Base-by-base conservation (phyloP, 805 yeast species). In the Ogataea neopini region DNA sequence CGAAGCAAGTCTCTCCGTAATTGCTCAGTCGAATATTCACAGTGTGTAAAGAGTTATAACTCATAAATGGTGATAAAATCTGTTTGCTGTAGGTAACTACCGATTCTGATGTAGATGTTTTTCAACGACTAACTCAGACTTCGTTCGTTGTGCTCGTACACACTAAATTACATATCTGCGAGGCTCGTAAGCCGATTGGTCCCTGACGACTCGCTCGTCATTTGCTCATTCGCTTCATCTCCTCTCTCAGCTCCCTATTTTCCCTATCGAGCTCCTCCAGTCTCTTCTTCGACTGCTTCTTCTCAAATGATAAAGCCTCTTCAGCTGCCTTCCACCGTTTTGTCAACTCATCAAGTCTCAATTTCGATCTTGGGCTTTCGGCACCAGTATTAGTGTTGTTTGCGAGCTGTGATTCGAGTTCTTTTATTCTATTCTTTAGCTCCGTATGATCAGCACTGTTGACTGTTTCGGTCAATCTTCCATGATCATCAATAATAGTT, bases 291-390 rank as follows among this genome's bases (percentile, higher is more conserved):
- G 86, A 79, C 30, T 83, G 83, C 30, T 73, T 73, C 44, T 74
- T 72, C 54, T 86, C 91, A 46, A 81, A 71, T 17, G 77, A 77
- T 25, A 90, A 66, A 15, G 86, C 77, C 61, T 86, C 94, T 50
- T 89, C 70, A 52, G 86, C 91, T 5, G 81, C 73, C 56, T 82
- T 81, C 84, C 88, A 83, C 57, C 84, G 72, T 51, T 72, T 78
- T 34, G 80, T 79, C 36, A 86, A 62, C 53, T 83, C 89, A 19
- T 80, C 83, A 13, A 84, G 68, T 45, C 89, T 70, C 39, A 81
- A 55, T 35, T 56, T 57, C 7, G 52, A 41, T 40, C 77, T 65
- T 14, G 77, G 75, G 37, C 58, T 48, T 22, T 19, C 43, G 2
- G 37, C 11, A 4, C 19, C 10, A 18, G 6, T 8, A 4, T 29